phyloP scores from a whole-genome alignment of 345 rosid genomes.

The Abelmoschus esculentus region DNA sequence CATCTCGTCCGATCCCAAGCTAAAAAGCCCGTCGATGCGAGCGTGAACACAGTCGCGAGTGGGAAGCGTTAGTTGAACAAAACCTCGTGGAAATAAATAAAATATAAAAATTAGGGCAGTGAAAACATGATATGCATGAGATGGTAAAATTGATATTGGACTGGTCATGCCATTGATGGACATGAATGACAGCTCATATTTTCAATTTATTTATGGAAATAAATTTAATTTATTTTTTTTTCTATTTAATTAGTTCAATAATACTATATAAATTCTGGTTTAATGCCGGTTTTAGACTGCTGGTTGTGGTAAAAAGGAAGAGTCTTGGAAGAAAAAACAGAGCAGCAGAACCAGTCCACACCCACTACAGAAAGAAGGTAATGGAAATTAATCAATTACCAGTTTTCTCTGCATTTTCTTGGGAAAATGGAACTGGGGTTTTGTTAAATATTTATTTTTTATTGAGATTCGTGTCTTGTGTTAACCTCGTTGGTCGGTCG shows the following conservation, averaged over 20 bases:
- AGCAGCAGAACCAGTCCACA: neutral
- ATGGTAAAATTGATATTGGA: slow-evolving; percentile 15
- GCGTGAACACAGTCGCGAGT: neutral
- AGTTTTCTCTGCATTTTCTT: neutral
- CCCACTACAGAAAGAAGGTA: neutral
- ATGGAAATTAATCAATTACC: too few species aligned
- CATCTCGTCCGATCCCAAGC: neutral
- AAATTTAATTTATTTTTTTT: neutral
- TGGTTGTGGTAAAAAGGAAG: slow-evolving; percentile 14
- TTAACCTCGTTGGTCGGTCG: neutral
- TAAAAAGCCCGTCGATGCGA: neutral
- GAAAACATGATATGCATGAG: slow-evolving; percentile 29
- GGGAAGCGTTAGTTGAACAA: neutral
- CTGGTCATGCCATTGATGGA: slow-evolving; percentile 30
- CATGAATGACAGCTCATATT: slow-evolving; percentile 29
- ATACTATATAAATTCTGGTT: neutral
- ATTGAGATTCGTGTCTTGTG: slow-evolving; percentile 24
- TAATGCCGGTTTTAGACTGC: slow-evolving; percentile 30
- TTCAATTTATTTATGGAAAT: neutral
- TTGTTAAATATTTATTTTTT: too few species aligned
- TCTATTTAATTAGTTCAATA: neutral
- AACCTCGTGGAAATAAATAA: neutral
- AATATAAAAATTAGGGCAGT: neutral
- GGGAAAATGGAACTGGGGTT: neutral
- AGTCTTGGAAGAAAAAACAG: slow-evolving; percentile 1